Conservation (phyloP, 257 asterid genomes). For the Ajuga chamaepitys region DNA sequence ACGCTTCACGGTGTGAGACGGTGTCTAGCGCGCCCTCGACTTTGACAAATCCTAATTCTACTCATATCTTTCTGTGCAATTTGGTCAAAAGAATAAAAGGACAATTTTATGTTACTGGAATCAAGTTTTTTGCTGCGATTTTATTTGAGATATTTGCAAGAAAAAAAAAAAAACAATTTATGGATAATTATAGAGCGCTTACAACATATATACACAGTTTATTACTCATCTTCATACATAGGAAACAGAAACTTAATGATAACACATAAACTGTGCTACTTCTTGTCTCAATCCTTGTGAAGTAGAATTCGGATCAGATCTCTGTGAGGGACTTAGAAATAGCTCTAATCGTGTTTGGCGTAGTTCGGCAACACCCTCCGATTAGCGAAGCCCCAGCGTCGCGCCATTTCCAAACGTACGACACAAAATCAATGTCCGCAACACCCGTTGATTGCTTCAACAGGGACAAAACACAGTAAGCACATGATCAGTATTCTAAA, state of each 20-base stretch:
- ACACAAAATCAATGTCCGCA: conserved; percentile 50
- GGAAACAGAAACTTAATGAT: background rate
- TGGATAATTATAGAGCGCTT: background rate
- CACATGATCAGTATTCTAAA: no score
- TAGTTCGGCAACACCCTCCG: conserved; percentile 91
- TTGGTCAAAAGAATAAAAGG: no score
- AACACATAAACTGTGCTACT: background rate
- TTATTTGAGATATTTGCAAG: no score
- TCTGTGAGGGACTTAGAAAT: conserved; percentile 44
- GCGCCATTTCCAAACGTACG: conserved; percentile 70
- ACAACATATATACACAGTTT: background rate
- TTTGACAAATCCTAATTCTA: no score
- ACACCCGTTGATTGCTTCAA: conserved; percentile 47
- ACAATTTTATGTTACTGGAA: no score
- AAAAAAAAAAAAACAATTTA: background rate
- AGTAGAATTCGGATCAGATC: background rate
- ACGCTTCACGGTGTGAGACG: no score
- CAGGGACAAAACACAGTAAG: background rate
- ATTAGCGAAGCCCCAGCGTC: conserved; percentile 73
- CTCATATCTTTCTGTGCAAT: no score
- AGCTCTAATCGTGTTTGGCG: conserved; percentile 66
- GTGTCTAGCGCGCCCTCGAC: no score
- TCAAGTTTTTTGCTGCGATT: no score
- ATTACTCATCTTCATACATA: conserved; percentile 6
- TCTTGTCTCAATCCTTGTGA: background rate